phyloP scores from a whole-genome alignment of 1,139 yeast species.

The Taphrina pruni region DNA sequence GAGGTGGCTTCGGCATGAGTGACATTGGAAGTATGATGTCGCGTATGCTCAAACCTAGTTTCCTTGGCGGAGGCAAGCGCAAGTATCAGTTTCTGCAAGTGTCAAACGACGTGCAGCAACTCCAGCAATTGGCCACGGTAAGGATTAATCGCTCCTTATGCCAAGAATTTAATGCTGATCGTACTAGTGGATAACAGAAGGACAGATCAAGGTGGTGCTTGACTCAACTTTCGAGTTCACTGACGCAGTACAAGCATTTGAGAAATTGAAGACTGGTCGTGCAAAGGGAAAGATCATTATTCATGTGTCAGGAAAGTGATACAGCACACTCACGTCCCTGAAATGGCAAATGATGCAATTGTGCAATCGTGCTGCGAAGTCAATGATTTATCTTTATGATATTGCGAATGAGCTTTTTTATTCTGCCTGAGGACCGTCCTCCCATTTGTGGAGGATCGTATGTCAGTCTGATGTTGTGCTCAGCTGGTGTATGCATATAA shows the following conservation, averaged over 20 bases:
- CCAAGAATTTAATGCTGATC: neutral
- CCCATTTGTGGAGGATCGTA: too few species aligned
- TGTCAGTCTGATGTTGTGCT: too few species aligned
- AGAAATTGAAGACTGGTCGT: conserved; percentile 26
- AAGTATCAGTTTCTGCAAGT: conserved; percentile 16
- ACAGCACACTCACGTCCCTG: neutral
- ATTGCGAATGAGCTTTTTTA: too few species aligned
- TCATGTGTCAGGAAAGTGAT: conserved; percentile 20
- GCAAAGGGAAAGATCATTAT: conserved; percentile 37
- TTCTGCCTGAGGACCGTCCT: too few species aligned
- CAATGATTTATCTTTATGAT: too few species aligned
- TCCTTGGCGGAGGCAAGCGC: conserved; percentile 40
- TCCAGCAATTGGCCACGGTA: conserved; percentile 22
- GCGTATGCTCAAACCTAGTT: conserved; percentile 29
- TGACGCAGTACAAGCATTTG: conserved; percentile 30
- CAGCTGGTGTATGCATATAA: too few species aligned
- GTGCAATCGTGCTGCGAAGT: too few species aligned
- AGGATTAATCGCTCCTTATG: neutral
- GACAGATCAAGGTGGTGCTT: conserved; percentile 31
- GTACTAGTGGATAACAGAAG: conserved; percentile 14
- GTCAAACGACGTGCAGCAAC: conserved; percentile 10
- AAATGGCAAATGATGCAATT: too few species aligned
- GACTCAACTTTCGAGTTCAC: conserved; percentile 27
- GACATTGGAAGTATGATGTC: neutral
- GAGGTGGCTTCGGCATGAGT: conserved; percentile 1